Conservation (phyloP, 78 protist genomes). For the Goniomonas avonlea region DNA sequence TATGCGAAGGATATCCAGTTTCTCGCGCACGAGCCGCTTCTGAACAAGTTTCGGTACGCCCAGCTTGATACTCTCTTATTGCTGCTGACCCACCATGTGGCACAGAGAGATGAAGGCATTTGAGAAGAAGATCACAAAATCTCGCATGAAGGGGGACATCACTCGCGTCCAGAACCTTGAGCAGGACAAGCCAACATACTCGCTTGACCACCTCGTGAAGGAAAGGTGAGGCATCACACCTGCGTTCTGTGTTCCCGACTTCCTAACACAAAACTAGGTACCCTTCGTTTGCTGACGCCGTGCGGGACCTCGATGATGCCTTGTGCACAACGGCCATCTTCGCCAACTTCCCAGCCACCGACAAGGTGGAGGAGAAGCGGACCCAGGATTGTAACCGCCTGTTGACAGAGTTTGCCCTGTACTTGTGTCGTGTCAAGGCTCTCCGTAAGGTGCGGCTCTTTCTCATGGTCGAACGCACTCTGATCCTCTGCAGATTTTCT, state of each 20-base stretch:
- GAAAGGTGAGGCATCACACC: too few relatives aligned
- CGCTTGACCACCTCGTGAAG: constrained; percentile 50
- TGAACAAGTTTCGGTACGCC: constrained; percentile 65
- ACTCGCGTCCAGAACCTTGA: neutral
- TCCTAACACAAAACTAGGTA: constrained; percentile 42
- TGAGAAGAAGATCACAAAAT: neutral
- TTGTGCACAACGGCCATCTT: constrained; percentile 72
- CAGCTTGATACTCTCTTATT: too few relatives aligned
- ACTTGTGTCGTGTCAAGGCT: constrained; percentile 29
- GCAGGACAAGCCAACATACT: constrained; percentile 33
- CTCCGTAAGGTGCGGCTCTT: constrained; percentile 67
- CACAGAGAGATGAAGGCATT: neutral
- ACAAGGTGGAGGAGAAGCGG: neutral
- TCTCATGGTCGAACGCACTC: too few relatives aligned
- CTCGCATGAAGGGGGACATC: too few relatives aligned
- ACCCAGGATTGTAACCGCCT: constrained; percentile 45
- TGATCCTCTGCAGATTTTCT: too few relatives aligned
- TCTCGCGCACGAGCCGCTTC: constrained; percentile 83
- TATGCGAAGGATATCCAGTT: constrained; percentile 75
- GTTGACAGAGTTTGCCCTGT: constrained; percentile 52
- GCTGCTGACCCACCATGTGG: too few relatives aligned
- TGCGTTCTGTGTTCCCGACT: neutral
- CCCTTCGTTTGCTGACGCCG: constrained; percentile 86
- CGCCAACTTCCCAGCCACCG: constrained; percentile 53
- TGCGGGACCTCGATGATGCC: constrained; percentile 90